A percentile compares a stretch with the other conserved stretches of the same genome.
Evolutionary conservation across 1,284 basidiomycete species (phyloP).

Genomic region (Papiliotrema nemorosa): DNA sequence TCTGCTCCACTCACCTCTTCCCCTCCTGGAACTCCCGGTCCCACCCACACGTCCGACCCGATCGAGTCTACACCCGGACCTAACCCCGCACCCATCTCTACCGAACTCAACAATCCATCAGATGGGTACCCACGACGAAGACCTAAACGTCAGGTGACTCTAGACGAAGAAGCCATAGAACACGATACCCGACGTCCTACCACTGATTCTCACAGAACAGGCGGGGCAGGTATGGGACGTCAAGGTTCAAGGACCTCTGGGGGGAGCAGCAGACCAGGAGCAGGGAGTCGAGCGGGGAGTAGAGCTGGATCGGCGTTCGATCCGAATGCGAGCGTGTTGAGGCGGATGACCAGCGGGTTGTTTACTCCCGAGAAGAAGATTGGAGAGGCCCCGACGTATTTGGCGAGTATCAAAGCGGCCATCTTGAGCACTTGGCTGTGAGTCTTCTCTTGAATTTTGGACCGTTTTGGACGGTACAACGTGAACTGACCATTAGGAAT

Average conservation of each 20-base stretch:
- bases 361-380: slow-evolving; percentile 46
- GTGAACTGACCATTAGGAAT: slow-evolving; percentile 30
- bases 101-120: not conserved
- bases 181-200: not conserved
- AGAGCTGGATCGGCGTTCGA: slow-evolving; percentile 5
- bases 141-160: not conserved
- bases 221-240: not conserved
- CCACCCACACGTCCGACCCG: not conserved
- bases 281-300: not conserved
- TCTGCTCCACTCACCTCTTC: not conserved
- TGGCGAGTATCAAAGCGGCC: slow-evolving; percentile 40
- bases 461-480: not conserved
- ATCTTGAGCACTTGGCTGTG: slow-evolving; percentile 47
- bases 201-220: not conserved
- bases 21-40: not conserved
- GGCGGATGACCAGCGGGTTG: slow-evolving; percentile 42
- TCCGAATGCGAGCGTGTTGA: slow-evolving; percentile 21
- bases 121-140: slow-evolving; percentile 4
- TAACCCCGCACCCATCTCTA: slow-evolving; percentile 6
- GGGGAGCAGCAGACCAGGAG: too few relatives aligned
- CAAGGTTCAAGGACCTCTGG: not conserved
- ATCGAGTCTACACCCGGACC: not conserved
- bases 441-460: slow-evolving; percentile 11
- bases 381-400: slow-evolving; percentile 45
- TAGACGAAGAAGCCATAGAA: not conserved